Evolutionary conservation across 371 early-diverging fungal genomes (phyloP).

Genomic region (Choanephora cucurbitarum): DNA sequence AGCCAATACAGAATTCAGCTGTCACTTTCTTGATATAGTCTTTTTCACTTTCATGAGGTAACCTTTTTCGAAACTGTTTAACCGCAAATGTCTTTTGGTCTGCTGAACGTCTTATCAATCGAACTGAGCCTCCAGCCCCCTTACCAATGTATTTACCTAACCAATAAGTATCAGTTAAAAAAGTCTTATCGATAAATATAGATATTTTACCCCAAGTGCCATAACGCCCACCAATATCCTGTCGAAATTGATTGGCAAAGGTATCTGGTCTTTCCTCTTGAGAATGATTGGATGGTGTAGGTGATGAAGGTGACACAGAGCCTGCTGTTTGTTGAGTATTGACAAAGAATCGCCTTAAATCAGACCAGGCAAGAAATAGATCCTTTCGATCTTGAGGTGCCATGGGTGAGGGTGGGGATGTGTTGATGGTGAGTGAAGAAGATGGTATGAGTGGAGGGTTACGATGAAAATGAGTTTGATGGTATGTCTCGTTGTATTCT

Average conservation of each 20-base stretch:
- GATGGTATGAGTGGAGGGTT: background rate
- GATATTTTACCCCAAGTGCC: conserved; percentile 38
- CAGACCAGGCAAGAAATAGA: conserved; percentile 36
- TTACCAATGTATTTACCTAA: conserved; percentile 63
- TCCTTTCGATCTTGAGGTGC: conserved; percentile 14
- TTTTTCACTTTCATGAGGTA: conserved; percentile 65
- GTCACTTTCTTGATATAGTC: conserved; percentile 79
- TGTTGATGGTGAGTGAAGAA: too few relatives aligned
- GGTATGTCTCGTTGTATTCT: conserved; percentile 34
- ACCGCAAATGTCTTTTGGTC: conserved; percentile 66
- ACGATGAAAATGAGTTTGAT: conserved; percentile 34
- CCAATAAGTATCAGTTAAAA: too few relatives aligned
- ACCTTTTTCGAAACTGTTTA: conserved; percentile 75
- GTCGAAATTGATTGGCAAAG: conserved; percentile 36
- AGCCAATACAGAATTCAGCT: conserved; percentile 79
- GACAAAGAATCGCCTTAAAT: conserved; percentile 31
- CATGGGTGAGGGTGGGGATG: background rate
- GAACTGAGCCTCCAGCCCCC: conserved; percentile 73
- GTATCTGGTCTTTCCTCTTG: conserved; percentile 19
- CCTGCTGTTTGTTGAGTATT: conserved; percentile 18
- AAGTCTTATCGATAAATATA: too few relatives aligned
- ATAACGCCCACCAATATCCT: conserved; percentile 29
- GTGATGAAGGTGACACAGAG: conserved; percentile 14
- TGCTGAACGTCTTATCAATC: conserved; percentile 50
- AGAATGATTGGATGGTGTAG: conserved; percentile 22